Evolutionary conservation across 306 rosid genomes (phyloP).

Genomic region (Alnus rubra): DNA sequence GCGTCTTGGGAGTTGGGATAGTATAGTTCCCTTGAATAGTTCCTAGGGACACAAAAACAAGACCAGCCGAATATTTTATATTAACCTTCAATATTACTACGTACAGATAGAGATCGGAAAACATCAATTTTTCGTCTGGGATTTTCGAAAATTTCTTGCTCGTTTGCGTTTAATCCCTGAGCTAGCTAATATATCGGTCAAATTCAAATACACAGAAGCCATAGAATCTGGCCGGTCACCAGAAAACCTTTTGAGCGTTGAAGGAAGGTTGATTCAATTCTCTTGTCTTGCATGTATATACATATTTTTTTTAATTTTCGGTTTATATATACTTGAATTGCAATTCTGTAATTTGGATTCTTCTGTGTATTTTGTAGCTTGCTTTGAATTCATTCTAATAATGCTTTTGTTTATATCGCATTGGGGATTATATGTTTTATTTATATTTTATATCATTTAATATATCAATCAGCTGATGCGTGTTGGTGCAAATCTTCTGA

Average conservation of each 20-base stretch:
- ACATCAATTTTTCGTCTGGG: neutral
- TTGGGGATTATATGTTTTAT: neutral
- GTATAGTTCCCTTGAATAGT: neutral
- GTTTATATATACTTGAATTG: neutral
- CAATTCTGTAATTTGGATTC: neutral
- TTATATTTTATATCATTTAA: neutral
- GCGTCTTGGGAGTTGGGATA: conserved; percentile 32
- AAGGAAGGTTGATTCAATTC: neutral
- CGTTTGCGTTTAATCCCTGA: neutral
- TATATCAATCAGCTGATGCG: neutral
- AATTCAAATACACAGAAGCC: neutral
- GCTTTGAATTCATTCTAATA: neutral
- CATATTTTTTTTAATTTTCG: neutral
- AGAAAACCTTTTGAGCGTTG: neutral
- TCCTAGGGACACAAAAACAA: neutral
- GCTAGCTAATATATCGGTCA: neutral
- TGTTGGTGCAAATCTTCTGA: neutral
- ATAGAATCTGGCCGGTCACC: neutral
- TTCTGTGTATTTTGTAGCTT: neutral
- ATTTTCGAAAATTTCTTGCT: neutral
- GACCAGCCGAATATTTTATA: neutral
- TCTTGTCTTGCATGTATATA: neutral
- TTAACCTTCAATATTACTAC: neutral
- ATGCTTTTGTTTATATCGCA: neutral
- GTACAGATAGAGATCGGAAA: neutral